Evolutionary conservation across 495 filamentous ascomycete genomes (phyloP), one percentile per base, ranked within the genome.

Genomic region (Neohortaea acidophila): DNA sequence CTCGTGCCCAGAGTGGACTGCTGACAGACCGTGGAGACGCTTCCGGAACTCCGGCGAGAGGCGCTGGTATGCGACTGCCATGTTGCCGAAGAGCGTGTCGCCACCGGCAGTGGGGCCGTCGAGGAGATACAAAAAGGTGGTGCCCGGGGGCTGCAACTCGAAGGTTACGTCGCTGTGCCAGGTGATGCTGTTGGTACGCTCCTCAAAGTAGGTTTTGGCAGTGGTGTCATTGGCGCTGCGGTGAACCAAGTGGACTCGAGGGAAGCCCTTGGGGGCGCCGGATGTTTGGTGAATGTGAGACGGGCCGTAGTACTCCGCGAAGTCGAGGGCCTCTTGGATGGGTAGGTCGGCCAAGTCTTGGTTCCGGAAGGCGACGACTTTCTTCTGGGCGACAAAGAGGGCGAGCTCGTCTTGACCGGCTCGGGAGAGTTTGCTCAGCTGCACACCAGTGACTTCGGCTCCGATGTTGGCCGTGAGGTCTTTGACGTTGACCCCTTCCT

Each of bases 91-190:
- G 17, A 79, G 56, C 0, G 84, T 92, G 49, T 92, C 83, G 26
- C 83, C 82, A 14, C 83, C 81, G 0, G 72, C 69, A 39, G 68
- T 63, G n/a, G 84, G 81, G 26, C 63, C 72, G 53, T 89, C 81
- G 19, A 89, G 71, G 35, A 79, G 64, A 54, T 83, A 84, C 23
- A 92, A 57, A 58, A 89, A 83, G 0, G 81, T 84, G 0, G 80
- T 86, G 36, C 83, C 81, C 0, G 84, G 81, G n/a, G 84, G 81
- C 57, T 89, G 82, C 39, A 66, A 48, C 63, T 92, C 83, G 53
- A 84, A 87, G 3, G 73, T 77, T 0, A 86, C 78, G 57, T 92
- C 84, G 1, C 73, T 77, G 57, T 87, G 81, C 82, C 81, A 87
- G 2, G 38, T 41, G n/a, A 44, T 31, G 34, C 26, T 75, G 48